Evolutionary conservation across 495 filamentous ascomycete genomes (phyloP).

Genomic region (Rhypophila decipiens): DNA sequence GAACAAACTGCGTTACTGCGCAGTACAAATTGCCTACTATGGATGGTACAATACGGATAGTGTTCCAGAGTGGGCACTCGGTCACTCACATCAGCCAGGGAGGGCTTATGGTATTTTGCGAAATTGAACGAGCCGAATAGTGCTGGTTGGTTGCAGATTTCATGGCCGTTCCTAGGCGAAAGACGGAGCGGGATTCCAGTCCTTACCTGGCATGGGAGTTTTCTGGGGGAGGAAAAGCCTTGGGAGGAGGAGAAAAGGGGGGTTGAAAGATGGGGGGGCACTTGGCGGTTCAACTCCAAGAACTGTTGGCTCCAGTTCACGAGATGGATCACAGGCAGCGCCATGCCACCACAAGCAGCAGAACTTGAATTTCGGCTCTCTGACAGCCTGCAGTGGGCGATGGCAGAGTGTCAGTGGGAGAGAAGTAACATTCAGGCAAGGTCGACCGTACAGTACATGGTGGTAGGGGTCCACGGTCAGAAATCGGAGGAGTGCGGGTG

Average conservation of each 20-base stretch:
- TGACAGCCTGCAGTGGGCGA: too few relatives aligned
- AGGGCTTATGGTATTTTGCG: slow-evolving; percentile 4
- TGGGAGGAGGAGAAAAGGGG: neutral
- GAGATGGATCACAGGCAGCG: too few relatives aligned
- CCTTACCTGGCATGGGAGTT: neutral
- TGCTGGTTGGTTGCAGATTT: slow-evolving; percentile 5
- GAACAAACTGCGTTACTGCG: too few relatives aligned
- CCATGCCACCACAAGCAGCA: too few relatives aligned
- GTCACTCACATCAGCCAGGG: neutral
- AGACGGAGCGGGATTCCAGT: slow-evolving; percentile 14
- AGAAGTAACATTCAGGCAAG: too few relatives aligned
- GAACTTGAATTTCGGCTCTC: too few relatives aligned
- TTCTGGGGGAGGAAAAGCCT: neutral
- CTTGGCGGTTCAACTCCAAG: too few relatives aligned
- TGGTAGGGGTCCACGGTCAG: slow-evolving; percentile 3
- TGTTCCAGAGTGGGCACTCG: neutral
- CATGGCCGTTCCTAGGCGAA: slow-evolving; percentile 4
- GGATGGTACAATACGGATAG: neutral
- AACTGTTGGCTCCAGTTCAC: too few relatives aligned
- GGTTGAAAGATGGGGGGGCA: too few relatives aligned
- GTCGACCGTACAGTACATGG: too few relatives aligned
- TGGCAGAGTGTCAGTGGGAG: too few relatives aligned
- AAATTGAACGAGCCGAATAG: slow-evolving; percentile 5
- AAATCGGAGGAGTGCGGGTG: slow-evolving; percentile 9
- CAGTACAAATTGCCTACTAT: too few relatives aligned